phyloP scores from a whole-genome alignment of 768 basidiomycete genomes.

The Fomitopsis pulvina region DNA sequence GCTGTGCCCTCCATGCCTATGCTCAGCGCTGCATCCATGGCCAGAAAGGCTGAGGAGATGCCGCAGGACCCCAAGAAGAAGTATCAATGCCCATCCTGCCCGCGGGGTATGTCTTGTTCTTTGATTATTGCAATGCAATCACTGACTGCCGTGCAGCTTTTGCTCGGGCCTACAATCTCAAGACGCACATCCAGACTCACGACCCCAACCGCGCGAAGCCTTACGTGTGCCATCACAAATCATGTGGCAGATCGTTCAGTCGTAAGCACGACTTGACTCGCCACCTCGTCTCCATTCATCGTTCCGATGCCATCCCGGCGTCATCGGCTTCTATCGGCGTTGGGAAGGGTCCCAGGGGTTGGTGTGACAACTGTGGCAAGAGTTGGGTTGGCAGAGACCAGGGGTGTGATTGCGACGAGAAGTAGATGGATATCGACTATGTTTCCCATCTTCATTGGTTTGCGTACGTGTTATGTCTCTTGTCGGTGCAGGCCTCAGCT shows the following conservation, averaged over 20 bases:
- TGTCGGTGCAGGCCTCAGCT: background rate
- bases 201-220: constrained; percentile 90
- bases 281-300: constrained; percentile 82
- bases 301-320: constrained; percentile 45
- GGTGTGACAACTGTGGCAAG: constrained; percentile 75
- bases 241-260: constrained; percentile 87
- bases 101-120: constrained; percentile 44
- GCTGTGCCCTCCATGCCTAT: constrained; percentile 41
- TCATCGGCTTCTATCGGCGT: constrained; percentile 59
- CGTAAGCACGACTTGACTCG: constrained; percentile 92
- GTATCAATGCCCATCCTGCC: constrained; percentile 70
- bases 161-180: constrained; percentile 89
- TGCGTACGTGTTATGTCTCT: constrained; percentile 21
- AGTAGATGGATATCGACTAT: constrained; percentile 18
- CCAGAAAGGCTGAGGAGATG: constrained; percentile 30
- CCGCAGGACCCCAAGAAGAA: constrained; percentile 69
- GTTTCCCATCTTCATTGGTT: constrained; percentile 15
- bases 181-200: constrained; percentile 93
- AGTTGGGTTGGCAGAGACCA: constrained; percentile 45
- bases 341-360: constrained; percentile 50
- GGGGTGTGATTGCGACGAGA: constrained; percentile 37
- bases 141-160: constrained; percentile 49
- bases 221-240: constrained; percentile 77
- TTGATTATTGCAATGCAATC: background rate
- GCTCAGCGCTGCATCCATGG: constrained; percentile 25